phyloP scores from a whole-genome alignment of 306 rosid genomes.

The Trifolium pratense region DNA sequence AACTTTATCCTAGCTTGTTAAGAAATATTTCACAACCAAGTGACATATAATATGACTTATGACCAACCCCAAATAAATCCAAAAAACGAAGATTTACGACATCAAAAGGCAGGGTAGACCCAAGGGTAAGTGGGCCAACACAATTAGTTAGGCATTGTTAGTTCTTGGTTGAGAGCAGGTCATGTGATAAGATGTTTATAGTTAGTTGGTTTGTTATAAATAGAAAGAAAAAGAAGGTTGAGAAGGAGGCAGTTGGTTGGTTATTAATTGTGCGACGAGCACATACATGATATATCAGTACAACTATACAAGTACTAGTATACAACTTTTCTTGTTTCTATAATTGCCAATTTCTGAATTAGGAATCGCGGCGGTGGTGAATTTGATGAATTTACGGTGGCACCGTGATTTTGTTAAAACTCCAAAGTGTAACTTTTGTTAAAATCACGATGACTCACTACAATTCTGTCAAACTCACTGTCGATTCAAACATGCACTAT shows the following conservation, averaged over 20 bases:
- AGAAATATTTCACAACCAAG: not conserved
- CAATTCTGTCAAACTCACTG: no score
- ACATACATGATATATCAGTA: not conserved
- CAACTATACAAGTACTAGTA: not conserved
- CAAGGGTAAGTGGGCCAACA: not conserved
- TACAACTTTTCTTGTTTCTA: not conserved
- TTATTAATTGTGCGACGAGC: constrained; percentile 16
- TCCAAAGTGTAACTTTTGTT: no score
- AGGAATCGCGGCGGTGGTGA: no score
- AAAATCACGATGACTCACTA: no score
- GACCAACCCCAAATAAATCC: not conserved
- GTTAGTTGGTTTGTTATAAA: not conserved
- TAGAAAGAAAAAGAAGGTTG: not conserved
- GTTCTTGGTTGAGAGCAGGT: constrained; percentile 7
- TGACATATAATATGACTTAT: not conserved
- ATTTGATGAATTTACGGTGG: no score
- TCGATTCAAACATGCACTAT: no score
- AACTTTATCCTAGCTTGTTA: not conserved
- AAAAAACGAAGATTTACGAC: not conserved
- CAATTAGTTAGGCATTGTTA: constrained; percentile 3
- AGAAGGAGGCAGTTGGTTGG: constrained; percentile 19
- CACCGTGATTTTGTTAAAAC: no score
- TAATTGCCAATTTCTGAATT: no score
- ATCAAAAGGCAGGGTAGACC: not conserved
- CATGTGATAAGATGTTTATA: not conserved